Evolutionary conservation across 495 filamentous ascomycete species (phyloP), one percentile per base, ranked within the genome.

Genomic region (Evernia prunastri): DNA sequence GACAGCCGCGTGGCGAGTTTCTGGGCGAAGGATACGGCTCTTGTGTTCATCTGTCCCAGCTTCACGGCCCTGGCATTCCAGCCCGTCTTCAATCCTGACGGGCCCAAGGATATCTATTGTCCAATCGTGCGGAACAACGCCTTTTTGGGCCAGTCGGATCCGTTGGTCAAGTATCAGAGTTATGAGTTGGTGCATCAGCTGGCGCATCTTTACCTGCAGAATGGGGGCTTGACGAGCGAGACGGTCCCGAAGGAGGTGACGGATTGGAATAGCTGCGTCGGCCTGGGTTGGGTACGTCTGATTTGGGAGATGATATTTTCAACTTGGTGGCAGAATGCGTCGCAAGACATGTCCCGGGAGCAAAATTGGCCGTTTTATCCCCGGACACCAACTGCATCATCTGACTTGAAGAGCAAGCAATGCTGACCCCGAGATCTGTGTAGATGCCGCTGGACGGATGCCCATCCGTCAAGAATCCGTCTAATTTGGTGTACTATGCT

Each of bases 251-350:
- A 29, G 36, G 56, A 37, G 35, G 56, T 29, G 35, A 58, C 25
- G 56, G 56, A 37, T 58, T 58, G 56, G 56, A 40, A 40, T 6
- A 42, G 27, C 56, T 58, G 56, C 39, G 36, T 25, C n/a, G 56
- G n/a, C 40, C 35, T 29, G 2, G 56, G 36, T 9, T 53, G 49
- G 56, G 18, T 9, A 3, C n/a, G n/a, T n/a, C n/a, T n/a, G n/a
- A n/a, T n/a, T n/a, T n/a, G n/a, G n/a, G n/a, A n/a, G n/a, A n/a
- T n/a, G n/a, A n/a, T n/a, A n/a, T n/a, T n/a, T n/a, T n/a, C n/a
- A n/a, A n/a, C n/a, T n/a, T n/a, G n/a, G n/a, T n/a, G n/a, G n/a
- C n/a, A n/a, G n/a, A n/a, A n/a, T n/a, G n/a, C n/a, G n/a, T n/a
- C n/a, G n/a, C n/a, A n/a, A n/a, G n/a, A n/a, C n/a, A n/a, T n/a